Evolutionary conservation across 768 basidiomycete genomes (phyloP).

Genomic region (Lentinula guzmanii): DNA sequence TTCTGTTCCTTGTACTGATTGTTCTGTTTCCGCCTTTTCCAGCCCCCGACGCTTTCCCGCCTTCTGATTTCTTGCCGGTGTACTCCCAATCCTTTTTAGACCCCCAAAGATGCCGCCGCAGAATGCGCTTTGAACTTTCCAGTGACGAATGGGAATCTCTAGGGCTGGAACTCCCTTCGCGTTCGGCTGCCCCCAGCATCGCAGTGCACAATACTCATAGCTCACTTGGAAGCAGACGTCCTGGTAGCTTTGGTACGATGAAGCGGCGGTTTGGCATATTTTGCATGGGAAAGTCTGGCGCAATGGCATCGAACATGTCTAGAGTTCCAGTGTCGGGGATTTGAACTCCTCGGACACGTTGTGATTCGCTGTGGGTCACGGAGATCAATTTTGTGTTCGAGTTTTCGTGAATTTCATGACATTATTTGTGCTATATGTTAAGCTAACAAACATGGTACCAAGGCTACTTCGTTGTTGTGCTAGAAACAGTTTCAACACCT

Average conservation of each 20-base stretch:
- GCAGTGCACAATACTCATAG: constrained; percentile 9
- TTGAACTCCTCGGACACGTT: not conserved
- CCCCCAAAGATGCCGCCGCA: not conserved
- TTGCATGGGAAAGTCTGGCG: constrained; percentile 23
- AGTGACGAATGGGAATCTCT: constrained; percentile 11
- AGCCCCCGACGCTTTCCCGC: constrained; percentile 33
- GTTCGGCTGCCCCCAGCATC: not conserved
- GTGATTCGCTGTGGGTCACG: too few relatives aligned
- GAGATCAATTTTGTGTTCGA: too few relatives aligned
- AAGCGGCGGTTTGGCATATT: constrained; percentile 34
- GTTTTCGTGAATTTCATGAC: too few relatives aligned
- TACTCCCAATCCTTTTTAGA: not conserved
- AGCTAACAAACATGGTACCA: too few relatives aligned
- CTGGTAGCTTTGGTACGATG: constrained; percentile 28
- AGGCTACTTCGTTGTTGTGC: too few relatives aligned
- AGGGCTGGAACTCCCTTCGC: constrained; percentile 4
- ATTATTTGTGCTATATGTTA: not conserved
- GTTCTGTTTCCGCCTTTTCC: not conserved
- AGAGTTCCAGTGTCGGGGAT: not conserved
- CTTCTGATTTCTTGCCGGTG: not conserved
- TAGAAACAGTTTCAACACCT: too few relatives aligned
- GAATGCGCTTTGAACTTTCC: constrained; percentile 1
- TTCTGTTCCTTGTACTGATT: not conserved
- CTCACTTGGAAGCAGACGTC: constrained; percentile 10
- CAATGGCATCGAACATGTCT: too few relatives aligned